phyloP scores from a whole-genome alignment of 495 filamentous ascomycete species.

The Penicillium argentinense region DNA sequence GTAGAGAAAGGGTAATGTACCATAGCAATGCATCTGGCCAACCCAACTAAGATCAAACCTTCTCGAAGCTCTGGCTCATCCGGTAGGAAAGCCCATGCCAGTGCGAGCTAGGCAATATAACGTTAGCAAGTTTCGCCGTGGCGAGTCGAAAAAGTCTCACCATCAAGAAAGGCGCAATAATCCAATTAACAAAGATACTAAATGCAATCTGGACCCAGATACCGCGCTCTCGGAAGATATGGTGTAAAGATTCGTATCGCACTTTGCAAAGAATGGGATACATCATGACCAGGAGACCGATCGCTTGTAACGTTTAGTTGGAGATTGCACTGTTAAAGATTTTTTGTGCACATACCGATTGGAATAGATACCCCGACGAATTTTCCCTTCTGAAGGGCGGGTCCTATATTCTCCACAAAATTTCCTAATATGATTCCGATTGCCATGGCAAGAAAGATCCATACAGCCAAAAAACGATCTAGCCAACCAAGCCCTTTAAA shows the following conservation, averaged over 20 bases:
- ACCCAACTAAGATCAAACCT: slow-evolving; percentile 73
- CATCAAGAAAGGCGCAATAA: slow-evolving; percentile 86
- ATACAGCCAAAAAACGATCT: slow-evolving; percentile 77
- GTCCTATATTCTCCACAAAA: slow-evolving; percentile 64
- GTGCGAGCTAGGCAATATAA: slow-evolving; percentile 49
- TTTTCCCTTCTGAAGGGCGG: slow-evolving; percentile 65
- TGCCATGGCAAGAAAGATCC: slow-evolving; percentile 85
- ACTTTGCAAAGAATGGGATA: slow-evolving; percentile 94
- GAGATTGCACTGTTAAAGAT: background rate
- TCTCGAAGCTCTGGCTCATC: slow-evolving; percentile 66
- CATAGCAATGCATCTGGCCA: slow-evolving; percentile 83
- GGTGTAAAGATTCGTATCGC: slow-evolving; percentile 76
- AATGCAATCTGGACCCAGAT: slow-evolving; percentile 82
- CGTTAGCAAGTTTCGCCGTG: slow-evolving; percentile 1
- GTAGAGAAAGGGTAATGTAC: slow-evolving; percentile 39
- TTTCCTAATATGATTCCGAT: slow-evolving; percentile 82
- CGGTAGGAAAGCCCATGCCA: slow-evolving; percentile 80
- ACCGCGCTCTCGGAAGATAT: slow-evolving; percentile 56
- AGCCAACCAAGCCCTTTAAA: slow-evolving; percentile 63
- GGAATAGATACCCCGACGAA: slow-evolving; percentile 77
- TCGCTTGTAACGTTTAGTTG: slow-evolving; percentile 44
- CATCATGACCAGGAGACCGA: slow-evolving; percentile 91
- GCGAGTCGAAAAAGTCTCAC: slow-evolving; percentile 36
- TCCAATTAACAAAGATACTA: slow-evolving; percentile 82
- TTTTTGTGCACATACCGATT: slow-evolving; percentile 55